phyloP scores from a whole-genome alignment of 2,329 filamentous ascomycete genomes.

The Nemania sp. region DNA sequence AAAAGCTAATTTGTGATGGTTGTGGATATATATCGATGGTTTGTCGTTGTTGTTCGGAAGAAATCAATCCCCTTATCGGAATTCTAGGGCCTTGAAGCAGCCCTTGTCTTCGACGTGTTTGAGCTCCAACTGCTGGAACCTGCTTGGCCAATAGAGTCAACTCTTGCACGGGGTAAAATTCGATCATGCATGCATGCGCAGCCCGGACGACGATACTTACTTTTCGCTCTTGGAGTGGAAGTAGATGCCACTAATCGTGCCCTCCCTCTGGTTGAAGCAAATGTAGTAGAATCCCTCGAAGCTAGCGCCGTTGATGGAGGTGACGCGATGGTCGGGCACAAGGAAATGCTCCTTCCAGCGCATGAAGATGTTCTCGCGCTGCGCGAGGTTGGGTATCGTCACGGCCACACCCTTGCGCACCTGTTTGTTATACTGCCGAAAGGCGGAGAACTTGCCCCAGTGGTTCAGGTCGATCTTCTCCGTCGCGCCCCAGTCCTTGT shows the following conservation, averaged over 20 bases:
- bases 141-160: slow-evolving; percentile 43
- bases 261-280: slow-evolving; percentile 91
- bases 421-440: slow-evolving; percentile 71
- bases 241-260: slow-evolving; percentile 90
- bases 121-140: slow-evolving; percentile 90
- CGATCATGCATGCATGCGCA: too few species aligned
- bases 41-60: too few species aligned
- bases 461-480: slow-evolving; percentile 91
- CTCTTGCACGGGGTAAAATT: background rate
- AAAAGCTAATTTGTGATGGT: slow-evolving; percentile 5
- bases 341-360: slow-evolving; percentile 99
- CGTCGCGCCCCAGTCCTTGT: slow-evolving; percentile 88
- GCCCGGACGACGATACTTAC: slow-evolving; percentile 63
- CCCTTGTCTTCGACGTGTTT: slow-evolving; percentile 85
- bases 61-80: slow-evolving; percentile 61
- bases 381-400: slow-evolving; percentile 34
- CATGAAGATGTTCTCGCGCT: slow-evolving; percentile 88
- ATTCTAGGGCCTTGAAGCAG: slow-evolving; percentile 85
- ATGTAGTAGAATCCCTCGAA: slow-evolving; percentile 99
- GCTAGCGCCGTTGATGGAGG: slow-evolving; percentile 89
- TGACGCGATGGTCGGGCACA: slow-evolving; percentile 90
- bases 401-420: slow-evolving; percentile 57
- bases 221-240: slow-evolving; percentile 98
- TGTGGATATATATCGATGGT: slow-evolving; percentile 4
- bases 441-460: slow-evolving; percentile 89